Conservation (phyloP, 352 stramenopile genomes). For the Ochromonadaceae sp. region DNA sequence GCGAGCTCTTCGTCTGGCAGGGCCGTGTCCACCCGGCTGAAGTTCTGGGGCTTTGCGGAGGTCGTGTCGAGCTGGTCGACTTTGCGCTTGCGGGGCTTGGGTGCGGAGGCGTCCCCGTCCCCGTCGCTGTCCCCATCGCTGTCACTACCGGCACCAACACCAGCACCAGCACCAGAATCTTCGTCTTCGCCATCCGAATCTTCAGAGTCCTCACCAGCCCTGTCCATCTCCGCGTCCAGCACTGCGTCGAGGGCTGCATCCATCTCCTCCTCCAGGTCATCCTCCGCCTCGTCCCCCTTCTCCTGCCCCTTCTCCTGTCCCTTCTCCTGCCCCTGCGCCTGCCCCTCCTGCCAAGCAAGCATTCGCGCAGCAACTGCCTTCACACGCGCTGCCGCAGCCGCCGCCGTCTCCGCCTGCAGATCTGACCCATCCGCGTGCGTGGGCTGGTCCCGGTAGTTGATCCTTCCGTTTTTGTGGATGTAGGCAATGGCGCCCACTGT, state of each 20-base stretch:
- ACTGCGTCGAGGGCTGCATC: constrained; percentile 37
- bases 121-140: constrained; percentile 27
- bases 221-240: constrained; percentile 51
- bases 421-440: constrained; percentile 28
- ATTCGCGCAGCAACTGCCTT: constrained; percentile 8
- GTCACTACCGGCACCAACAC: constrained; percentile 38
- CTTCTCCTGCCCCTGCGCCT: not conserved
- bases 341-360: not conserved
- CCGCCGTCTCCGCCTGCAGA: constrained; percentile 21
- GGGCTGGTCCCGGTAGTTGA: constrained; percentile 77
- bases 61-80: constrained; percentile 28
- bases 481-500: constrained; percentile 52
- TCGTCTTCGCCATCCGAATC: constrained; percentile 35
- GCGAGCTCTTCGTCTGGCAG: constrained; percentile 25
- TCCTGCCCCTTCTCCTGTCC: not conserved
- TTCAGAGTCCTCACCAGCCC: constrained; percentile 41
- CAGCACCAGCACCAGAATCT: constrained; percentile 37
- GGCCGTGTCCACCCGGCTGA: constrained; percentile 37
- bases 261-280: constrained; percentile 21
- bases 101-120: constrained; percentile 5
- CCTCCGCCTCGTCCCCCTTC: not conserved
- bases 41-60: constrained; percentile 40
- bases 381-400: constrained; percentile 17
- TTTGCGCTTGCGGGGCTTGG: constrained; percentile 11
- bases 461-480: constrained; percentile 82